phyloP scores from a whole-genome alignment of 2,329 filamentous ascomycete species.

The Colletotrichum sp. region DNA sequence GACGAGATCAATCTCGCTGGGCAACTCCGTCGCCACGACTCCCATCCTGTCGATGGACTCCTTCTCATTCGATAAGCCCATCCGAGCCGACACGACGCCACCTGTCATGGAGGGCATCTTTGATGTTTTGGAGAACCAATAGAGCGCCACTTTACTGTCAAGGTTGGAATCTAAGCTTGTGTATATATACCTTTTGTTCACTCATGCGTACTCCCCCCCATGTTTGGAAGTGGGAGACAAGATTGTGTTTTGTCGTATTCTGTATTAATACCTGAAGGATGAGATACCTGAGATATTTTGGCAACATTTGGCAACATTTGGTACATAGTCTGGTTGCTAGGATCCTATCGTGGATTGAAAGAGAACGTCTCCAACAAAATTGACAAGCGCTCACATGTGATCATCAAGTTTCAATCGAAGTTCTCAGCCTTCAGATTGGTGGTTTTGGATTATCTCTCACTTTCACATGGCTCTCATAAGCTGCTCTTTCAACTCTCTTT shows the following conservation, averaged over 20 bases:
- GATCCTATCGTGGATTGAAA: not conserved
- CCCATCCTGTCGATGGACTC: not conserved
- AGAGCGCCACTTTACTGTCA: not conserved
- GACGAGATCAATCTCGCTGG: not conserved
- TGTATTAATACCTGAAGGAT: not conserved
- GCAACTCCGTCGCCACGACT: not conserved
- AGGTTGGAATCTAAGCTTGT: not conserved
- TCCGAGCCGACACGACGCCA: not conserved
- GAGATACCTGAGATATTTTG: not conserved
- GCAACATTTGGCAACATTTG: not conserved
- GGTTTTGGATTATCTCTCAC: not conserved
- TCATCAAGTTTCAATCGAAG: not conserved
- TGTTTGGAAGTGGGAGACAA: not conserved
- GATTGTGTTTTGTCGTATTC: not conserved
- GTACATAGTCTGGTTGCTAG: not conserved
- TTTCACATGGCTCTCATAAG: not conserved
- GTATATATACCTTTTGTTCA: not conserved
- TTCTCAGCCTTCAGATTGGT: not conserved
- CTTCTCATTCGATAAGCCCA: not conserved
- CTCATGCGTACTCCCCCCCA: not conserved
- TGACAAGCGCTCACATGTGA: not conserved
- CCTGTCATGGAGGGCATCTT: conserved; percentile 14
- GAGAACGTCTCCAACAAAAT: not conserved
- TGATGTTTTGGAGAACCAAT: conserved; percentile 15
- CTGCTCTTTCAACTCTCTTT: not conserved